phyloP scores from a whole-genome alignment of 148 eudicot genomes.

The Cornus florida region DNA sequence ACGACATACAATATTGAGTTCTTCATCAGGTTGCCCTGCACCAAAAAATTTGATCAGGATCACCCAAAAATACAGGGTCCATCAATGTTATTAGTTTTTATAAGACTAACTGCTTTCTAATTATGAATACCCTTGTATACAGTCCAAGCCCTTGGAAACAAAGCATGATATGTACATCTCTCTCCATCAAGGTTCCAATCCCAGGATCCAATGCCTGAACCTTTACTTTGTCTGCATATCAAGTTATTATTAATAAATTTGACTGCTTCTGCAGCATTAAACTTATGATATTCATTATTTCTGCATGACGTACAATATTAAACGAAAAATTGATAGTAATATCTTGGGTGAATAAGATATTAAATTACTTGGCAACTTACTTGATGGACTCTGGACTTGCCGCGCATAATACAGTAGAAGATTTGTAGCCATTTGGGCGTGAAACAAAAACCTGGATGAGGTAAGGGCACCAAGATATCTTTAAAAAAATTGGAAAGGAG shows the following conservation, averaged over 20 bases:
- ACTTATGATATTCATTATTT: not conserved
- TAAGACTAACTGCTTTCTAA: not conserved
- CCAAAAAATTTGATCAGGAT: not conserved
- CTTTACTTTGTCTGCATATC: conserved; percentile 52
- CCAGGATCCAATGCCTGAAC: conserved; percentile 86
- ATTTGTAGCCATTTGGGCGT: conserved; percentile 69
- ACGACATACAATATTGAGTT: conserved; percentile 74
- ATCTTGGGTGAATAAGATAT: not conserved
- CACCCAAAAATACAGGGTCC: not conserved
- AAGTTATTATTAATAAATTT: conserved; percentile 16
- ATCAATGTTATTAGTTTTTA: not conserved
- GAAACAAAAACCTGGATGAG: conserved; percentile 73
- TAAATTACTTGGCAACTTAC: conserved; percentile 41
- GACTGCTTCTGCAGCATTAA: conserved; percentile 2
- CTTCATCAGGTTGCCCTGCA: conserved; percentile 93
- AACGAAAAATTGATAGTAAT: not conserved
- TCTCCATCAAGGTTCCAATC: conserved; percentile 87
- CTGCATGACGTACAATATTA: not conserved
- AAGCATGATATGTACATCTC: conserved; percentile 77
- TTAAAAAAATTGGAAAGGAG: not conserved
- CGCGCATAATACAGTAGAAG: conserved; percentile 79
- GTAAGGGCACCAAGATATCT: not conserved
- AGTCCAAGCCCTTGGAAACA: conserved; percentile 97
- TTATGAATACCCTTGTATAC: conserved; percentile 70
- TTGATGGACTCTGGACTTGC: conserved; percentile 51